Percentiles rank a stretch among this genome's conserved stretches.
phyloP scores from a whole-genome alignment of 805 yeast genomes.

The Candida khao-thaluensis region DNA sequence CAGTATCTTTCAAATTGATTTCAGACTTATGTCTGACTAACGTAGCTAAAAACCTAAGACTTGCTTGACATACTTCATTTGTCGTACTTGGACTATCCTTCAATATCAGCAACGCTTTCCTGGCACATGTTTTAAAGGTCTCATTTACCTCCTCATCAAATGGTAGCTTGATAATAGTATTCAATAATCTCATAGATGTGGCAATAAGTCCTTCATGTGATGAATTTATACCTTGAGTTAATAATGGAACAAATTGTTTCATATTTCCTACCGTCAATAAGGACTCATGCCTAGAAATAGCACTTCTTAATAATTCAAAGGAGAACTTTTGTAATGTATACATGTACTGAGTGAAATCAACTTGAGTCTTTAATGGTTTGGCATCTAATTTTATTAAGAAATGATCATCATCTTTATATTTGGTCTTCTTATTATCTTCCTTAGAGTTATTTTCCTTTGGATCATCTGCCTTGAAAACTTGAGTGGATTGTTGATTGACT shows the following conservation, averaged over 20 bases:
- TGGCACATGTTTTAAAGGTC: conserved; percentile 58
- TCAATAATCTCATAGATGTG: conserved; percentile 63
- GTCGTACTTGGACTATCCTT: conserved; percentile 77
- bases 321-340: conserved; percentile 72
- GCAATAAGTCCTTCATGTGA: conserved; percentile 77
- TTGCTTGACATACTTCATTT: conserved; percentile 75
- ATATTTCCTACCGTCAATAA: conserved; percentile 61
- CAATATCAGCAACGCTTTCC: conserved; percentile 59
- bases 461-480: conserved; percentile 12
- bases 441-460: conserved; percentile 1
- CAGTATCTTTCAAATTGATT: conserved; percentile 63
- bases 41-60: conserved; percentile 70
- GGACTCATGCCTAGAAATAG: conserved; percentile 60
- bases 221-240: conserved; percentile 59
- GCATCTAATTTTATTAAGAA: conserved; percentile 73
- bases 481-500: conserved; percentile 54
- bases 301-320: conserved; percentile 70
- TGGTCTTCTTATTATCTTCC: conserved; percentile 14
- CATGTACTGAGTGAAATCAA: conserved; percentile 55
- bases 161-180: conserved; percentile 58
- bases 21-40: conserved; percentile 69
- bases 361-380: conserved; percentile 51
- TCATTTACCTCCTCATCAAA: conserved; percentile 53
- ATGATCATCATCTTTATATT: conserved; percentile 46
- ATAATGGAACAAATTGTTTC: conserved; percentile 70